Evolutionary conservation across 2,329 filamentous ascomycete genomes (phyloP), one percentile per base, ranked within the genome.

Genomic region (Geosmithia putterillii): DNA sequence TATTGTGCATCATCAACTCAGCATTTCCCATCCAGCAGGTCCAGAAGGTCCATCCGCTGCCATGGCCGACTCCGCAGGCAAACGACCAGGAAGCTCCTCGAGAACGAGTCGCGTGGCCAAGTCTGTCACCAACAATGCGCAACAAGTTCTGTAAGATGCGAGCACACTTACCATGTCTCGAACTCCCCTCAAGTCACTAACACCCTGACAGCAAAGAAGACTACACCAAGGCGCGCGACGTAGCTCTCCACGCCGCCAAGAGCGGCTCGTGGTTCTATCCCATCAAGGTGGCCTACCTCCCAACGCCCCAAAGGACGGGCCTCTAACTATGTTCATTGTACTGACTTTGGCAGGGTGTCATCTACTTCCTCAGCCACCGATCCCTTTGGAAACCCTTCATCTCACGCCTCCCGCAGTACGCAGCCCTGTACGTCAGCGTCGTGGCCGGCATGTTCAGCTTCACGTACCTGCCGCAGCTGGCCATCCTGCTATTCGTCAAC

Each of bases 181-280:
- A 14, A 5, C 10, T 10, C 23, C 6, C 10, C 23, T n/a, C n/a
- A n/a, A n/a, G n/a, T n/a, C n/a, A n/a, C 41, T 45, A 42, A 47
- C 18, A 47, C n/a, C 25, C 37, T 17, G 22, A 36, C 48, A 79
- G 76, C 38, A 68, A 76, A 49, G 80, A 89, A 50, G 89, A 95
- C 56, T 80, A 81, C 45, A 70, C 76, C 47, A 78, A 80, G 49
- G 74, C 84, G 44, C 77, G 69, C 51, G 62, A 62, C 15, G 67
- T 88, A 34, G 71, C 86, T 37, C 64, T 71, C 36, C 78, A 86
- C 54, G 85, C 86, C 25, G 76, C 80, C 42, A 77, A 71, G 52
- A 94, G 87, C 49, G 77, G 79, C 41, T 78, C 88, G 20, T 95
- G 92, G 57, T 62, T 94, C 49, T 95, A 95, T 62, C 90, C 90